Conservation (phyloP, 192 early-diverging fungal species). For the Backusella mclennaniae region DNA sequence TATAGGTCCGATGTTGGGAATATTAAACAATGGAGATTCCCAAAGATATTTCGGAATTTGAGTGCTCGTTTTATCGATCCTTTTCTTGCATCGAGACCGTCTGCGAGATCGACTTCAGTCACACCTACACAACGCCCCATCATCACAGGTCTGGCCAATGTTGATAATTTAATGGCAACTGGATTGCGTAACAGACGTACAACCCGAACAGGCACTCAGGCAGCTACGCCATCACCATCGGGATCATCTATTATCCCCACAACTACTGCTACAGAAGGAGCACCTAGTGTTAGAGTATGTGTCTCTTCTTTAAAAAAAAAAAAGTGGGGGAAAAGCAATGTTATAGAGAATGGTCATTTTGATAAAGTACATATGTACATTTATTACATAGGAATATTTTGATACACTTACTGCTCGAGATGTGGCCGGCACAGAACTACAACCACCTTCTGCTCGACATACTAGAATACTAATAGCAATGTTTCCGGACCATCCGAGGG, state of each 20-base stretch:
- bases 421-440: constrained; percentile 36
- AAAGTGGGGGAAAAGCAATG: background rate
- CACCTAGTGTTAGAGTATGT: constrained; percentile 20
- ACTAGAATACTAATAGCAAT: constrained; percentile 49
- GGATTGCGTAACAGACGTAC: constrained; percentile 20
- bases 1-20: constrained; percentile 52
- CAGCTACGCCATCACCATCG: background rate
- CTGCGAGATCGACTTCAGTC: constrained; percentile 39
- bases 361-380: background rate
- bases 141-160: constrained; percentile 8
- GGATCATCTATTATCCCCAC: background rate
- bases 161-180: constrained; percentile 15
- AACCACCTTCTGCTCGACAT: constrained; percentile 44
- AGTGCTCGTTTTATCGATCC: constrained; percentile 45
- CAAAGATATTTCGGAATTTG: constrained; percentile 31
- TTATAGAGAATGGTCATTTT: background rate
- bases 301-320: background rate
- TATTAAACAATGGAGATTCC: constrained; percentile 56
- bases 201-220: background rate
- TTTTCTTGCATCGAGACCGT: constrained; percentile 45
- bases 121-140: constrained; percentile 35
- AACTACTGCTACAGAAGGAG: constrained; percentile 1
- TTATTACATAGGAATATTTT: constrained; percentile 25
- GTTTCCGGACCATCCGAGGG: constrained; percentile 53
- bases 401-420: constrained; percentile 42